Conservation (phyloP, 148 eudicot genomes). For the Spergularia marina region DNA sequence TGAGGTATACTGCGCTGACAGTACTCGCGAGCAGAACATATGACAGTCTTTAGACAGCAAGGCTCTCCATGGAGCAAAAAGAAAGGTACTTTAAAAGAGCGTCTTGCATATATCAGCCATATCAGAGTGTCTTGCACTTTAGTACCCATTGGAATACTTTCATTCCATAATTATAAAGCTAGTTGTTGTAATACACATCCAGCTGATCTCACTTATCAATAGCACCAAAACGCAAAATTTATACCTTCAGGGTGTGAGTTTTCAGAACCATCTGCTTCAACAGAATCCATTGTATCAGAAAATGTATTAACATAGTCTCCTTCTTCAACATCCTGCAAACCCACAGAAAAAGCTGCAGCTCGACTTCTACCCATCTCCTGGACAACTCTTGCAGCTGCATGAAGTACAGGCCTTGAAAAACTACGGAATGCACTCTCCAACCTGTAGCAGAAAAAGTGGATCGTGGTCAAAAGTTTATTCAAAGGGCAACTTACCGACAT, state of each 20-base stretch:
- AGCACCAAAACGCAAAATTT: neutral
- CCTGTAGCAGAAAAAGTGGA: constrained; percentile 41
- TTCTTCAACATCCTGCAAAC: constrained; percentile 91
- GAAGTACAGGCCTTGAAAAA: constrained; percentile 90
- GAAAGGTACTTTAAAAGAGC: neutral
- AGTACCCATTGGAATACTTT: too few relatives aligned
- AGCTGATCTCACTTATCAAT: neutral
- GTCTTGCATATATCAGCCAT: too few relatives aligned
- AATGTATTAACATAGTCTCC: constrained; percentile 68
- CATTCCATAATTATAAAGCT: too few relatives aligned
- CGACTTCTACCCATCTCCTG: constrained; percentile 99
- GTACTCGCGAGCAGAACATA: neutral
- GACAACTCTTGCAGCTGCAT: constrained; percentile 95
- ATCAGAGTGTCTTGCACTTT: too few relatives aligned
- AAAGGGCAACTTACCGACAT: neutral
- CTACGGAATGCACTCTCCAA: constrained; percentile 93
- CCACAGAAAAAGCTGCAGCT: constrained; percentile 97
- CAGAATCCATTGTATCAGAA: constrained; percentile 53
- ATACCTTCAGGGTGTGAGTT: constrained; percentile 79
- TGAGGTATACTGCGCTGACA: neutral
- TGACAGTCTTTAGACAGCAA: neutral
- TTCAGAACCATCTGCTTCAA: constrained; percentile 59
- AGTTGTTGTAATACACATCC: too few relatives aligned
- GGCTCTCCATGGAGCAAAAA: neutral
- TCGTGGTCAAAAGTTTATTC: neutral